These are phyloP conservation scores for Magnaporthales sp. DNA, from an alignment of 2,329 filamentous ascomycete genomes.

Conservation along the genomic window DNA sequence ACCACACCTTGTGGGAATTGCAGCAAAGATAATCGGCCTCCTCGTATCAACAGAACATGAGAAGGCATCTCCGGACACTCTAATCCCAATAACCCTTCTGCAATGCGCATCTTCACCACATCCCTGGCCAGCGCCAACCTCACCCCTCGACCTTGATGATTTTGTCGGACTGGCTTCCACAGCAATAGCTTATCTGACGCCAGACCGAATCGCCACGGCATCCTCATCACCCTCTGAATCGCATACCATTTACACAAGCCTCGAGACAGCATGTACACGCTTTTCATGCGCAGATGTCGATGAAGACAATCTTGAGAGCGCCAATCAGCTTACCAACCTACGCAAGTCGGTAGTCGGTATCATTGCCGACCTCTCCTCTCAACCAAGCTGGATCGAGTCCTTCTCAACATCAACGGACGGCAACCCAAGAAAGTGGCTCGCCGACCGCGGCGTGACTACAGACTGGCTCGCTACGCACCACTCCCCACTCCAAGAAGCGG, in stretches of 20 bases:
- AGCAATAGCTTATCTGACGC: conserved; percentile 46
- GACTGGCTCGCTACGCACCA: background rate
- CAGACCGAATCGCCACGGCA: conserved; percentile 38
- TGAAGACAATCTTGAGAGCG: conserved; percentile 36
- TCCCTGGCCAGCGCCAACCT: conserved; percentile 15
- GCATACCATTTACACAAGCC: background rate
- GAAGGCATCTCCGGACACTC: conserved; percentile 29
- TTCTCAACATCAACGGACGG: background rate
- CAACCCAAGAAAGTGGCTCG: background rate
- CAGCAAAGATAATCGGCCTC: conserved; percentile 48
- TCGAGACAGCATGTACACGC: conserved; percentile 30
- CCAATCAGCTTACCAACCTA: conserved; percentile 36
- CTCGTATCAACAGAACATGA: conserved; percentile 45
- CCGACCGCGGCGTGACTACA: background rate
- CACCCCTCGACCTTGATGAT: conserved; percentile 38
- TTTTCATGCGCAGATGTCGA: conserved; percentile 21
- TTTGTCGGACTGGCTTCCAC: conserved; percentile 43
- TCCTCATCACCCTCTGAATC: background rate
- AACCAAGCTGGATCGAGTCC: conserved; percentile 20
- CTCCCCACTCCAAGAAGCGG: conserved; percentile 32
- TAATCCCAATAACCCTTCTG: conserved; percentile 41
- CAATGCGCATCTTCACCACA: conserved; percentile 32
- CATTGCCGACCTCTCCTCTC: conserved; percentile 38
- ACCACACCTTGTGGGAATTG: conserved; percentile 36
- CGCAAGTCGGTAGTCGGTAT: conserved; percentile 40